These are phyloP conservation scores for Pichia nakasei DNA, from an alignment of 805 yeast species.

Conservation along the genomic window DNA sequence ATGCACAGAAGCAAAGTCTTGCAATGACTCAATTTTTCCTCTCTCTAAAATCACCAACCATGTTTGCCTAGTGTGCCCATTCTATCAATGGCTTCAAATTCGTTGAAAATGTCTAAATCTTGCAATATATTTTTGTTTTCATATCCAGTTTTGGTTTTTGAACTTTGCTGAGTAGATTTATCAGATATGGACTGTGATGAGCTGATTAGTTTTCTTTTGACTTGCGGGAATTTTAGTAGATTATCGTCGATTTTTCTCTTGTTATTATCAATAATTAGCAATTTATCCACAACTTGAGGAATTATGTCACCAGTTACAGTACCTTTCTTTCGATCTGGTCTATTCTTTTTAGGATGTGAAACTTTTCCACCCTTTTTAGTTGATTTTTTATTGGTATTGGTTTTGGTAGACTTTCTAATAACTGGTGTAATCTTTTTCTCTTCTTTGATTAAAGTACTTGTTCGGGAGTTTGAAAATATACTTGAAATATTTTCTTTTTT, in stretches of 20 bases:
- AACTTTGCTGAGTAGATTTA: not conserved
- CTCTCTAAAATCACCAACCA: slow-evolving; percentile 2
- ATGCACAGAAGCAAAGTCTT: not conserved
- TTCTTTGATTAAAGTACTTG: not conserved
- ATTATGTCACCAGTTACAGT: not conserved
- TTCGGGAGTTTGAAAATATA: not conserved
- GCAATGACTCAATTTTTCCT: slow-evolving; percentile 2
- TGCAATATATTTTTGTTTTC: not conserved
- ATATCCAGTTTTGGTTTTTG: not conserved
- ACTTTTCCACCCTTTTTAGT: not conserved
- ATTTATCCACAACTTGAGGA: not conserved
- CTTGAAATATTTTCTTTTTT: not conserved
- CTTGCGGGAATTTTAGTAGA: not conserved
- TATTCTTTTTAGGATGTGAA: no score
- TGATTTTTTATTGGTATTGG: not conserved
- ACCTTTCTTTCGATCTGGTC: no score
- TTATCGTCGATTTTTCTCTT: not conserved
- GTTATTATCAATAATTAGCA: not conserved
- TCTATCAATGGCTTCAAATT: slow-evolving; percentile 8
- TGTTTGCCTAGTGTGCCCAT: slow-evolving; percentile 3
- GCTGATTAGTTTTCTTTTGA: slow-evolving; percentile 7
- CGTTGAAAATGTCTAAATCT: slow-evolving; percentile 9
- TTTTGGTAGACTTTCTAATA: not conserved
- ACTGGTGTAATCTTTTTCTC: not conserved
- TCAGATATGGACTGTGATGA: slow-evolving; percentile 1